Conservation (phyloP, 139 green algal species). For the Chlamydomonas asymmetrica region DNA sequence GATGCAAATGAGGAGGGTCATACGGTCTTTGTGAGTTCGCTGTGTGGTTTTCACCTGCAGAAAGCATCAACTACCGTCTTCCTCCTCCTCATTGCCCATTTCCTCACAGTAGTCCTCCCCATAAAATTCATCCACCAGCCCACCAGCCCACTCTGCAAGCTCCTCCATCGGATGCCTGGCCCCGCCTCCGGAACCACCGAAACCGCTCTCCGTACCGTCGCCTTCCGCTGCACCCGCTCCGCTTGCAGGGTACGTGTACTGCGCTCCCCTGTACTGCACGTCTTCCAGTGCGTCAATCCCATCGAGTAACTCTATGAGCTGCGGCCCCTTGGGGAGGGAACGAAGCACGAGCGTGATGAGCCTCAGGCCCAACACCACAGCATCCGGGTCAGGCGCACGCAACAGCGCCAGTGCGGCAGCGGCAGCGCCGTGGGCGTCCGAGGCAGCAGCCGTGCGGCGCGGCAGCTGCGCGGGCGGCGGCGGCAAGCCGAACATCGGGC, state of each 20-base stretch:
- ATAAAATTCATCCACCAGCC: constrained; percentile 16
- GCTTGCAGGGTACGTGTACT: too few relatives aligned
- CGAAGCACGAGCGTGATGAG: constrained; percentile 12
- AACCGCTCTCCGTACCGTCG: too few relatives aligned
- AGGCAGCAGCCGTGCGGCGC: too few relatives aligned
- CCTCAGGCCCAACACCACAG: constrained; percentile 10
- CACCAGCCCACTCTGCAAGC: constrained; percentile 18
- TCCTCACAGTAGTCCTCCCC: constrained; percentile 5
- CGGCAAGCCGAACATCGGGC: background rate
- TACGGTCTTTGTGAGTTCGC: too few relatives aligned
- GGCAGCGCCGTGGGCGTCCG: constrained; percentile 3
- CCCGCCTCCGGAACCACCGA: too few relatives aligned
- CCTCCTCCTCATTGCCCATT: background rate
- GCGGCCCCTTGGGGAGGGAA: background rate
- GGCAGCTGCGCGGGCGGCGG: background rate
- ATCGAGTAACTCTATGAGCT: constrained; percentile 19
- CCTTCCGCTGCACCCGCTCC: too few relatives aligned
- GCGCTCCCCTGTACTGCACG: constrained; percentile 19
- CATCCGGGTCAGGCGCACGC: constrained; percentile 4
- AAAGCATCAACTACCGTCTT: background rate
- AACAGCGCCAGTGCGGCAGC: background rate
- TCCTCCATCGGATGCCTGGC: background rate
- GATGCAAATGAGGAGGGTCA: too few relatives aligned
- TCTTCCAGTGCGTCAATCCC: constrained; percentile 27
- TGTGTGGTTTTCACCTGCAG: too few relatives aligned